A percentile compares a stretch with the other conserved stretches of the same genome.
These are phyloP conservation scores for Xerocomellus amylosporus DNA, from an alignment of 768 basidiomycete species.

Conservation along the genomic window DNA sequence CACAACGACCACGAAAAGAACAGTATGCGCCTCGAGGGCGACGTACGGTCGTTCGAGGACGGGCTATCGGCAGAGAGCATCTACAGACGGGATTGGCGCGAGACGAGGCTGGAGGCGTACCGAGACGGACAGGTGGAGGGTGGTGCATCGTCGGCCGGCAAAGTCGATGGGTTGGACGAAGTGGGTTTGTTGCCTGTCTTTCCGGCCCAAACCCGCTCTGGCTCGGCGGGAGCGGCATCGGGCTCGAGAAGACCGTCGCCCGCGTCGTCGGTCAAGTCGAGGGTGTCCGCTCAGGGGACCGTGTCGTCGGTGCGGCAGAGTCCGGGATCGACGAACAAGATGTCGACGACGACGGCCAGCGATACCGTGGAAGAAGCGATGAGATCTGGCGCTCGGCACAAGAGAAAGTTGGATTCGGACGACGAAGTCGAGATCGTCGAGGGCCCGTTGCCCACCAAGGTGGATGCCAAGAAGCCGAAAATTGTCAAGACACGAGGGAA, in stretches of 20 bases:
- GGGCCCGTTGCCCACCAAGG: constrained; percentile 41
- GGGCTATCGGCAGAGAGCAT: constrained; percentile 58
- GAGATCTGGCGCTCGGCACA: constrained; percentile 23
- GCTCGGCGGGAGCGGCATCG: constrained; percentile 10
- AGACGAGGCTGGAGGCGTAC: constrained; percentile 47
- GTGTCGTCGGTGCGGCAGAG: constrained; percentile 42
- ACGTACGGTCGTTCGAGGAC: constrained; percentile 63
- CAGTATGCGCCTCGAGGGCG: constrained; percentile 36
- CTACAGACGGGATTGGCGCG: constrained; percentile 76
- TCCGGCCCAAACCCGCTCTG: constrained; percentile 12
- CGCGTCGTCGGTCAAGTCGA: constrained; percentile 49
- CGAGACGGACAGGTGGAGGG: constrained; percentile 17
- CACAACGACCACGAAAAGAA: constrained; percentile 22
- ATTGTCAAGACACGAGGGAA: constrained; percentile 39
- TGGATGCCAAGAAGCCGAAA: constrained; percentile 34
- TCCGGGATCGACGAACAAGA: constrained; percentile 42
- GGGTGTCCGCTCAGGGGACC: constrained; percentile 28
- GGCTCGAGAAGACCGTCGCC: constrained; percentile 43
- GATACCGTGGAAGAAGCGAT: constrained; percentile 40
- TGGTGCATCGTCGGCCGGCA: neutral
- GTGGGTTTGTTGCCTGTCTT: constrained; percentile 29
- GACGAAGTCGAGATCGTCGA: constrained; percentile 57
- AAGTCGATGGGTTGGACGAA: constrained; percentile 31
- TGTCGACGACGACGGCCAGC: constrained; percentile 43
- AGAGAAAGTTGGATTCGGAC: constrained; percentile 55